These are phyloP conservation scores for Batkoa obscura DNA, from an alignment of 371 early-diverging fungal genomes.

Conservation along the genomic window DNA sequence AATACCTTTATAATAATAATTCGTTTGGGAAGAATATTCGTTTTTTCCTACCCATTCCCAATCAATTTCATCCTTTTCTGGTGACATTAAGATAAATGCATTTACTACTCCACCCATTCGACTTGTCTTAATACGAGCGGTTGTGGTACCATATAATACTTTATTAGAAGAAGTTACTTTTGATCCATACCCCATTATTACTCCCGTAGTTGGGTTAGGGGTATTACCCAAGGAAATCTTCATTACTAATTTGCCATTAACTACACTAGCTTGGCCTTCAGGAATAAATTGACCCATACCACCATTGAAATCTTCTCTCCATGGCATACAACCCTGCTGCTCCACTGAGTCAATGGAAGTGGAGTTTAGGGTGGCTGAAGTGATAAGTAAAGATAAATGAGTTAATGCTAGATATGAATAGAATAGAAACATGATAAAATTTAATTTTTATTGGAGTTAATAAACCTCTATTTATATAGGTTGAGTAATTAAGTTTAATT, in stretches of 20 bases:
- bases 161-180: background rate
- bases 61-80: slow-evolving; percentile 8
- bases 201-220: background rate
- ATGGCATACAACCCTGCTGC: background rate
- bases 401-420: no score
- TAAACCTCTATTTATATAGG: no score
- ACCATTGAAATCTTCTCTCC: background rate
- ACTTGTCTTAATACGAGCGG: slow-evolving; percentile 30
- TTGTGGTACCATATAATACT: slow-evolving; percentile 19
- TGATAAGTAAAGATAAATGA: no score
- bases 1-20: slow-evolving; percentile 5
- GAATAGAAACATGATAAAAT: no score
- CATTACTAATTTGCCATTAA: background rate
- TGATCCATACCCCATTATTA: slow-evolving; percentile 4
- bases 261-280: background rate
- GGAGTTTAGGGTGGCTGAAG: no score
- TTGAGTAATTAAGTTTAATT: no score
- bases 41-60: slow-evolving; percentile 8
- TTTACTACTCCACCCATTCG: slow-evolving; percentile 26
- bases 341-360: background rate
- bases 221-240: slow-evolving; percentile 2
- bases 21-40: slow-evolving; percentile 1
- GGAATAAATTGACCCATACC: background rate
- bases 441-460: no score
- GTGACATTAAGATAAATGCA: background rate